Conservation (phyloP, 805 yeast species). For the Saccharomycopsis fodiens region DNA sequence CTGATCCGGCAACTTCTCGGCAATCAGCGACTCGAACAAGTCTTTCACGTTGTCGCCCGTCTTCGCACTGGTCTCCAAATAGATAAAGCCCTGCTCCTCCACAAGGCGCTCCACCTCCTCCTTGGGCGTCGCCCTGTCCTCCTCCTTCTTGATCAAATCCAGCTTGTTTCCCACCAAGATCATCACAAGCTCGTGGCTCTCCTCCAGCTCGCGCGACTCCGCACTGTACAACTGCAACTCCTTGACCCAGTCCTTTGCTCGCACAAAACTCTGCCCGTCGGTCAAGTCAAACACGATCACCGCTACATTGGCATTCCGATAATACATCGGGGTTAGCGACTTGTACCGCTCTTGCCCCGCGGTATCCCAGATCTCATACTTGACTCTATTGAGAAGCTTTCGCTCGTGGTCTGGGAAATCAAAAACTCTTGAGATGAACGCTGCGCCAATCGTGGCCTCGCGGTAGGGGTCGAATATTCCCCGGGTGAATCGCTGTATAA, state of each 20-base stretch:
- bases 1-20: slow-evolving; percentile 24
- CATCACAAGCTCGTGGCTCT: slow-evolving; percentile 44
- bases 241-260: slow-evolving; percentile 86
- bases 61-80: slow-evolving; percentile 63
- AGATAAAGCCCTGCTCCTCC: slow-evolving; percentile 42
- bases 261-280: slow-evolving; percentile 58
- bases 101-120: slow-evolving; percentile 35
- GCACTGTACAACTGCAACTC: slow-evolving; percentile 74
- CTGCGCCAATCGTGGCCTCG: slow-evolving; percentile 98
- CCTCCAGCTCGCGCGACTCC: slow-evolving; percentile 27
- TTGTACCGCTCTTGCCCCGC: slow-evolving; percentile 93
- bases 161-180: slow-evolving; percentile 83
- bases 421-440: slow-evolving; percentile 80
- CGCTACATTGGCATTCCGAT: slow-evolving; percentile 75
- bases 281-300: slow-evolving; percentile 82
- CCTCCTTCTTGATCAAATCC: slow-evolving; percentile 42
- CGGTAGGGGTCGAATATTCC: slow-evolving; percentile 69
- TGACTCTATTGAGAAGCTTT: slow-evolving; percentile 29
- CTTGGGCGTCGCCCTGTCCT: slow-evolving; percentile 33
- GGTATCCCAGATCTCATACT: slow-evolving; percentile 83
- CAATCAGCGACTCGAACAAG: slow-evolving; percentile 32
- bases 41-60: slow-evolving; percentile 53
- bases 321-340: slow-evolving; percentile 77
- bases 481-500: slow-evolving; percentile 35
- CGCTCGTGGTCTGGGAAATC: slow-evolving; percentile 24